These are phyloP conservation scores for Didymella arachidicola DNA, from an alignment of 2,329 filamentous ascomycete species.

Conservation along the genomic window DNA sequence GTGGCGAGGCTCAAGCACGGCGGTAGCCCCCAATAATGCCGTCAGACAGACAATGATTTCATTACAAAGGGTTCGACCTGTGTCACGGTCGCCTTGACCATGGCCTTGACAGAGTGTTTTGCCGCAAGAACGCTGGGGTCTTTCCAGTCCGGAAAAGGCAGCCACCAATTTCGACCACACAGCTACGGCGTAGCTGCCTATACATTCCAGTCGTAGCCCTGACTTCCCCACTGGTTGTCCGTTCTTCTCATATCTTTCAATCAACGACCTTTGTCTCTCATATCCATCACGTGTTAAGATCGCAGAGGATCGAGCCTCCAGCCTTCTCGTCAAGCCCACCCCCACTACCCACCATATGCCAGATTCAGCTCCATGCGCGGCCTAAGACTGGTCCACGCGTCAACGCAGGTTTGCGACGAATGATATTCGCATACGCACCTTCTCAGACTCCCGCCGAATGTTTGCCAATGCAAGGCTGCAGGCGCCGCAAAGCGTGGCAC, in stretches of 20 bases:
- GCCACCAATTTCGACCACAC: slow-evolving; percentile 3
- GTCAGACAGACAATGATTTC: too few relatives aligned
- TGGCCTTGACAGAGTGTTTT: not conserved
- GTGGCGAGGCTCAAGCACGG: too few relatives aligned
- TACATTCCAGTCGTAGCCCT: not conserved
- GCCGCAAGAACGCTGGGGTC: not conserved
- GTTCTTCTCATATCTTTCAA: not conserved
- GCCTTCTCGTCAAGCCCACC: not conserved
- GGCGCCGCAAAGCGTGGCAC: slow-evolving; percentile 6
- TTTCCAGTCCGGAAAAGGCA: not conserved
- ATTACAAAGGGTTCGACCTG: not conserved
- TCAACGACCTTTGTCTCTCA: not conserved
- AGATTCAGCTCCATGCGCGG: slow-evolving; percentile 1
- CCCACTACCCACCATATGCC: not conserved
- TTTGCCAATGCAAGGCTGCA: slow-evolving; percentile 3
- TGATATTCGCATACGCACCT: not conserved
- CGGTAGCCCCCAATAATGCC: too few relatives aligned
- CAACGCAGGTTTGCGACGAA: slow-evolving; percentile 1
- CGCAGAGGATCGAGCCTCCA: not conserved
- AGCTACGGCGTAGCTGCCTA: slow-evolving; percentile 3
- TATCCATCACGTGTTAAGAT: too few relatives aligned
- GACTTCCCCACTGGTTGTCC: not conserved
- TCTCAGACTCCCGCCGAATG: not conserved
- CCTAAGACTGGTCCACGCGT: slow-evolving; percentile 6
- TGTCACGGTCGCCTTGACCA: not conserved